Percentiles rank a stretch among this genome's conserved stretches.
Evolutionary conservation across 192 early-diverging fungal species (phyloP).

Genomic region (Backusella psychrophila): DNA sequence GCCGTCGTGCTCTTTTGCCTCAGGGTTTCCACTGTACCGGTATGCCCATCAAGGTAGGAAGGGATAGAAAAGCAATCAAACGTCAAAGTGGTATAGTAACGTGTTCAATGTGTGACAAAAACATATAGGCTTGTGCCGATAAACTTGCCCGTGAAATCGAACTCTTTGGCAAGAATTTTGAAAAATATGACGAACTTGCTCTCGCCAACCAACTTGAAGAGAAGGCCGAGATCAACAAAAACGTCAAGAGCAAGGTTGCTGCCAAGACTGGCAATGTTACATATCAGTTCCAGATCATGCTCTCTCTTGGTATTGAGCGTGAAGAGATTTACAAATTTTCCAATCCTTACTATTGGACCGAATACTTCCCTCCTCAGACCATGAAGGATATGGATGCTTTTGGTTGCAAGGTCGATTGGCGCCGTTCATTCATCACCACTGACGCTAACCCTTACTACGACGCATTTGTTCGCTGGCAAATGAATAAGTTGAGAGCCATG

Average conservation of each 20-base stretch:
- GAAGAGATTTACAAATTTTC: constrained; percentile 93
- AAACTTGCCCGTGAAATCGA: constrained; percentile 82
- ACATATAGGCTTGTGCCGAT: constrained; percentile 77
- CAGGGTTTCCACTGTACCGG: constrained; percentile 98
- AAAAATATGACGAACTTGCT: constrained; percentile 27
- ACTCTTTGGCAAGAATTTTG: constrained; percentile 79
- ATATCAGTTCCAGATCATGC: constrained; percentile 99
- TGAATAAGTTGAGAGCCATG: constrained; percentile 79
- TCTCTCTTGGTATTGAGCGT: constrained; percentile 76
- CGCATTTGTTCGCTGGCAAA: constrained; percentile 97
- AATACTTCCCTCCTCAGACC: constrained; percentile 91
- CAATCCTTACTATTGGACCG: constrained; percentile 87
- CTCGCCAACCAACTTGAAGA: constrained; percentile 35
- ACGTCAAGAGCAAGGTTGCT: constrained; percentile 80
- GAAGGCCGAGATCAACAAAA: constrained; percentile 57
- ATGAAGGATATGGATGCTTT: constrained; percentile 75
- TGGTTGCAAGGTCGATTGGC: constrained; percentile 90
- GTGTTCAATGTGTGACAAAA: not conserved
- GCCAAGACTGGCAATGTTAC: constrained; percentile 82
- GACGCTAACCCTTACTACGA: constrained; percentile 98
- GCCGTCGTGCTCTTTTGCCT: constrained; percentile 90
- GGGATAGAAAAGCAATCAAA: constrained; percentile 26
- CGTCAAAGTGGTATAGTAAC: not conserved
- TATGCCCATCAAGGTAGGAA: constrained; percentile 95
- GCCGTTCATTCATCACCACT: constrained; percentile 96